Percentiles rank a stretch among this genome's conserved stretches.
Conservation (phyloP, 73 alveolate species). For the Stentor roeselii region DNA sequence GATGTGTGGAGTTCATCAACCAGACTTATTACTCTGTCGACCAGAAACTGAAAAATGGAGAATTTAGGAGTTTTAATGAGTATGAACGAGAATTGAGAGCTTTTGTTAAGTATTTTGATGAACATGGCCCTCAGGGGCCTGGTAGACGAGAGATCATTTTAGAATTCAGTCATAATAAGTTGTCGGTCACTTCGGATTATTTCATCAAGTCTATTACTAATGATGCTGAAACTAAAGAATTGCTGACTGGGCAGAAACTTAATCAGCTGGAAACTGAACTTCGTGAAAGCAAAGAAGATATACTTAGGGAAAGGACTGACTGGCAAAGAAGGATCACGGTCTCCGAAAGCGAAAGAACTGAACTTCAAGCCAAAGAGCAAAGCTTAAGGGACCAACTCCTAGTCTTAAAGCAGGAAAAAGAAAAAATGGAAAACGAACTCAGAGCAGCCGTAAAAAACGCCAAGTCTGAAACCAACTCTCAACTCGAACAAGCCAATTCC, state of each 20-base stretch:
- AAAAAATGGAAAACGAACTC: conserved; percentile 59
- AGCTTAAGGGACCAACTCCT: conserved; percentile 67
- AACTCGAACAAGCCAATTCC: conserved; percentile 45
- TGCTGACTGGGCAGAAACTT: conserved; percentile 46
- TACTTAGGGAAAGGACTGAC: conserved; percentile 43
- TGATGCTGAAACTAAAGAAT: conserved; percentile 59
- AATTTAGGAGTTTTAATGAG: conserved; percentile 58
- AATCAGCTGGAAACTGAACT: conserved; percentile 72
- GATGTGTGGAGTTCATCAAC: conserved; percentile 42
- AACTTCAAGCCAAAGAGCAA: conserved; percentile 69
- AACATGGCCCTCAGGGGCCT: conserved; percentile 32
- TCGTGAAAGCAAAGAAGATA: conserved; percentile 61
- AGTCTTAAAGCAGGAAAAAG: conserved; percentile 63
- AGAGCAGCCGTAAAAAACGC: conserved; percentile 56
- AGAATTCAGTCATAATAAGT: background rate
- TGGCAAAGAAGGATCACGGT: conserved; percentile 46
- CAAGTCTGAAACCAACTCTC: conserved; percentile 51
- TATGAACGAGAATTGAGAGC: conserved; percentile 44
- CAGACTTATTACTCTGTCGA: conserved; percentile 57
- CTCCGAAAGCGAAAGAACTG: conserved; percentile 73
- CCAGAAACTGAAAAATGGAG: conserved; percentile 61
- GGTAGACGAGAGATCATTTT: background rate
- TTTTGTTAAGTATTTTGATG: conserved; percentile 1
- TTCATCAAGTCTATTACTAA: conserved; percentile 49
- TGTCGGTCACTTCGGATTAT: background rate